Percentiles rank a stretch among this genome's conserved stretches.
These are phyloP conservation scores for Leccinellum rugosiceps DNA, from an alignment of 768 basidiomycete genomes.

Conservation along the genomic window DNA sequence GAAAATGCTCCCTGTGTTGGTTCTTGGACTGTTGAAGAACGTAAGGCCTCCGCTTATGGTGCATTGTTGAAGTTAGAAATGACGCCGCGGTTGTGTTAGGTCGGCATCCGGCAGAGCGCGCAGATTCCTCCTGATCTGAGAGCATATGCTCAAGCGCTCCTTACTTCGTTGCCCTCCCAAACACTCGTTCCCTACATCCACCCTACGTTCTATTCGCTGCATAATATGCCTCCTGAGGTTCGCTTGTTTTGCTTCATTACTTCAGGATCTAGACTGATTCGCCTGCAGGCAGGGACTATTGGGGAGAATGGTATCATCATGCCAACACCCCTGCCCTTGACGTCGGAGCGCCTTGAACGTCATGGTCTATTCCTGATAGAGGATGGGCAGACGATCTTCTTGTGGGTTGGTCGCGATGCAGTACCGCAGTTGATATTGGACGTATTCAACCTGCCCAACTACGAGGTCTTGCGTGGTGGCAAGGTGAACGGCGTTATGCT, in stretches of 20 bases:
- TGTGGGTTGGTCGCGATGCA: slow-evolving; percentile 97
- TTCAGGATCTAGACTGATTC: slow-evolving; percentile 1
- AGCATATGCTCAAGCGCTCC: slow-evolving; percentile 89
- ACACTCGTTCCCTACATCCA: slow-evolving; percentile 91
- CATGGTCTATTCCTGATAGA: slow-evolving; percentile 97
- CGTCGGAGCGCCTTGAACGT: slow-evolving; percentile 91
- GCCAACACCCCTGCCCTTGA: slow-evolving; percentile 84
- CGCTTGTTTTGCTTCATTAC: slow-evolving; percentile 11
- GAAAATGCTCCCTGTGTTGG: slow-evolving; percentile 89
- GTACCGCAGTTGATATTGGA: slow-evolving; percentile 94
- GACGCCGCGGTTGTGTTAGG: slow-evolving; percentile 40
- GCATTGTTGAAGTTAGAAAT: background rate
- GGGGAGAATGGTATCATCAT: slow-evolving; percentile 86
- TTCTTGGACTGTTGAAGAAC: slow-evolving; percentile 91
- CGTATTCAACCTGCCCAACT: slow-evolving; percentile 87
- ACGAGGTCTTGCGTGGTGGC: slow-evolving; percentile 87
- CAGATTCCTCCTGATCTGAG: slow-evolving; percentile 97
- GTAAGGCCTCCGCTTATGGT: slow-evolving; percentile 42
- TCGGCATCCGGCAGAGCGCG: slow-evolving; percentile 92
- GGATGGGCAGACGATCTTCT: slow-evolving; percentile 96
- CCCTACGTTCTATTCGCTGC: slow-evolving; percentile 92
- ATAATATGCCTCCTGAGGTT: slow-evolving; percentile 94
- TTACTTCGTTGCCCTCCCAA: slow-evolving; percentile 90
- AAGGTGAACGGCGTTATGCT: slow-evolving; percentile 52
- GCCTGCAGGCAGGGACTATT: slow-evolving; percentile 78